These are phyloP conservation scores for Crithidia acanthocephali DNA, from an alignment of 208 protist species.

Conservation along the genomic window DNA sequence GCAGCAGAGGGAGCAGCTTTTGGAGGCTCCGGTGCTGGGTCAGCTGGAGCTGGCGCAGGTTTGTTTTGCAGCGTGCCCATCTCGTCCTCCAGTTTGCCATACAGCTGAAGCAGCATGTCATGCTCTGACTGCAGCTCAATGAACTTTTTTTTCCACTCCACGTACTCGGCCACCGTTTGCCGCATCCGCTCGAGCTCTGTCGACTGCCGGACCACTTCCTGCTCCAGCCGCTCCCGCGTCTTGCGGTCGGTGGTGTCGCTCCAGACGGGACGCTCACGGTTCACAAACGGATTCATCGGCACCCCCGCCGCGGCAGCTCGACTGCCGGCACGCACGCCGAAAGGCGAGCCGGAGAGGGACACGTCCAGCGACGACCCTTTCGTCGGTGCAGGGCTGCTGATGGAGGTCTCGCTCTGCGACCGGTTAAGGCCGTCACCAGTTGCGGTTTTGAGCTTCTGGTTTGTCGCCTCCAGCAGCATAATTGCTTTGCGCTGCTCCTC, in stretches of 20 bases:
- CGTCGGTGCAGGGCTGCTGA: neutral
- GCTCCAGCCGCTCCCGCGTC: slow-evolving; percentile 52
- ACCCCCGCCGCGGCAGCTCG: slow-evolving; percentile 7
- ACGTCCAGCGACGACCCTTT: slow-evolving; percentile 19
- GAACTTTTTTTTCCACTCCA: slow-evolving; percentile 34
- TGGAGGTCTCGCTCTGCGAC: slow-evolving; percentile 8
- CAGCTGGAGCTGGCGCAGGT: neutral
- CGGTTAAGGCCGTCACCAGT: slow-evolving; percentile 6
- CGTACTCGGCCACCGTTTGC: slow-evolving; percentile 30
- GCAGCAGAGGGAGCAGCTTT: neutral
- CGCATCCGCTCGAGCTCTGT: slow-evolving; percentile 73
- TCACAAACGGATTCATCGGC: slow-evolving; percentile 27
- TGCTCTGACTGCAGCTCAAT: slow-evolving; percentile 54
- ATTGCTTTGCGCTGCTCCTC: slow-evolving; percentile 32
- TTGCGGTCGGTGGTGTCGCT: slow-evolving; percentile 29
- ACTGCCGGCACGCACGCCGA: neutral
- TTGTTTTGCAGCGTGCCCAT: slow-evolving; percentile 25
- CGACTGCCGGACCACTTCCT: slow-evolving; percentile 76
- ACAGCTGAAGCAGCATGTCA: slow-evolving; percentile 82
- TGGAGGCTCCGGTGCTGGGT: neutral
- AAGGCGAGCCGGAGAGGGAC: neutral
- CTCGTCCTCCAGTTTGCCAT: slow-evolving; percentile 79
- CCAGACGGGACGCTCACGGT: slow-evolving; percentile 23
- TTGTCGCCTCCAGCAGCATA: slow-evolving; percentile 26
- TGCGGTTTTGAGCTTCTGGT: slow-evolving; percentile 19